A percentile compares a stretch with the other conserved stretches of the same genome.
phyloP scores from a whole-genome alignment of 1,284 basidiomycete species.

The Spongiforma sp. region DNA sequence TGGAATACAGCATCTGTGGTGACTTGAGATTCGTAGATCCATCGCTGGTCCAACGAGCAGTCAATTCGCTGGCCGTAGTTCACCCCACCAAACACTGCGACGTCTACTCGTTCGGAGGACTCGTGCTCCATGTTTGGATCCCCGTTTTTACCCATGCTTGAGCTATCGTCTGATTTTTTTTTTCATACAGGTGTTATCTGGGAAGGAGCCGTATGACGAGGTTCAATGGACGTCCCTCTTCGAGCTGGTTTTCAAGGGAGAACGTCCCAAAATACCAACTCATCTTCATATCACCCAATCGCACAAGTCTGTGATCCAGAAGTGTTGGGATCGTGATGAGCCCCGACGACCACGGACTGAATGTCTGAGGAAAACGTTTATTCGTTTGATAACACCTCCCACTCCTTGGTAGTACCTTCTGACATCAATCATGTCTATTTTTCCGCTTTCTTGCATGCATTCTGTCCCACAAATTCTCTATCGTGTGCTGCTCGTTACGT shows the following conservation, averaged over 20 bases:
- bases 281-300: background rate
- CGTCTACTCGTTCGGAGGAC: constrained; percentile 40
- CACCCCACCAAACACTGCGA: constrained; percentile 34
- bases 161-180: constrained; percentile 13
- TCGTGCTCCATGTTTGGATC: constrained; percentile 32
- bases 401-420: too few species aligned
- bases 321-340: constrained; percentile 29
- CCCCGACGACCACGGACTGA: too few species aligned
- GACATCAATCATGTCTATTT: too few species aligned
- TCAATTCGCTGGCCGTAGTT: background rate
- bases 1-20: constrained; percentile 38
- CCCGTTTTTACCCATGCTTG: background rate
- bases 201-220: constrained; percentile 27
- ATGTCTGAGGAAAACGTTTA: too few species aligned
- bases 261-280: constrained; percentile 21
- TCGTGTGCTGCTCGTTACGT: too few species aligned
- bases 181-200: constrained; percentile 28
- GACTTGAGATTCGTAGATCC: constrained; percentile 43
- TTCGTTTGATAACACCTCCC: too few species aligned
- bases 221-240: constrained; percentile 5
- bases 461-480: too few species aligned
- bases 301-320: constrained; percentile 20
- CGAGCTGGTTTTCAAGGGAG: constrained; percentile 8
- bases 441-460: too few species aligned
- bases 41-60: constrained; percentile 29